Evolutionary conservation across 2,329 filamentous ascomycete genomes (phyloP).

Genomic region (Paraphaeosphaeria minitans): DNA sequence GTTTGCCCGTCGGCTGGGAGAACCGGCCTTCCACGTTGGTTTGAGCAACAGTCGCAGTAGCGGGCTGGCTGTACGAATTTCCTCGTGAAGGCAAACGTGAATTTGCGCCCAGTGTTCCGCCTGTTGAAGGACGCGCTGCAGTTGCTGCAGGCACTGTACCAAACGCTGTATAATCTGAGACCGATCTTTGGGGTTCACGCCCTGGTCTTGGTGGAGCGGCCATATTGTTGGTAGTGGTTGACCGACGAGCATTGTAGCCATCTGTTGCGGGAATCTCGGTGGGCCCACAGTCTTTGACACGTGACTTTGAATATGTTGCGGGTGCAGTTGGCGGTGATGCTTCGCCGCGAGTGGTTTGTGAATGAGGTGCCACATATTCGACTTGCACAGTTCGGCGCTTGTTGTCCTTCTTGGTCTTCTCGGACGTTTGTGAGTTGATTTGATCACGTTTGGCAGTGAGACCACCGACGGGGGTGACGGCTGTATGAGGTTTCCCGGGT

Average conservation of each 20-base stretch:
- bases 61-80: slow-evolving; percentile 83
- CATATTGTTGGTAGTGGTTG: slow-evolving; percentile 23
- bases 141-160: slow-evolving; percentile 50
- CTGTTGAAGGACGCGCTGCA: slow-evolving; percentile 71
- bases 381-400: slow-evolving; percentile 96
- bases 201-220: slow-evolving; percentile 43
- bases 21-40: slow-evolving; percentile 90
- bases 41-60: slow-evolving; percentile 82
- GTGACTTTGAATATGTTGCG: slow-evolving; percentile 53
- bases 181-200: slow-evolving; percentile 58
- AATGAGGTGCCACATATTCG: slow-evolving; percentile 92
- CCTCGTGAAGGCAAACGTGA: slow-evolving; percentile 72
- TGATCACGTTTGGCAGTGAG: slow-evolving; percentile 75
- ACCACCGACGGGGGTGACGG: slow-evolving; percentile 59
- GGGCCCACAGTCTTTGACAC: slow-evolving; percentile 62
- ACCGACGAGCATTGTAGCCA: slow-evolving; percentile 37
- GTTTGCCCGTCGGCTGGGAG: slow-evolving; percentile 72
- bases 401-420: slow-evolving; percentile 68
- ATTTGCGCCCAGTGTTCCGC: slow-evolving; percentile 70
- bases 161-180: slow-evolving; percentile 53
- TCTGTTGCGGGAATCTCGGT: slow-evolving; percentile 48
- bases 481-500: slow-evolving; percentile 68
- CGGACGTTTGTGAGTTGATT: slow-evolving; percentile 69
- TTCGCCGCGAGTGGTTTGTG: slow-evolving; percentile 78
- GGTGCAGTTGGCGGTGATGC: slow-evolving; percentile 43